phyloP scores from a whole-genome alignment of 176 grass and related monocot species.

The Juncus inflexus region DNA sequence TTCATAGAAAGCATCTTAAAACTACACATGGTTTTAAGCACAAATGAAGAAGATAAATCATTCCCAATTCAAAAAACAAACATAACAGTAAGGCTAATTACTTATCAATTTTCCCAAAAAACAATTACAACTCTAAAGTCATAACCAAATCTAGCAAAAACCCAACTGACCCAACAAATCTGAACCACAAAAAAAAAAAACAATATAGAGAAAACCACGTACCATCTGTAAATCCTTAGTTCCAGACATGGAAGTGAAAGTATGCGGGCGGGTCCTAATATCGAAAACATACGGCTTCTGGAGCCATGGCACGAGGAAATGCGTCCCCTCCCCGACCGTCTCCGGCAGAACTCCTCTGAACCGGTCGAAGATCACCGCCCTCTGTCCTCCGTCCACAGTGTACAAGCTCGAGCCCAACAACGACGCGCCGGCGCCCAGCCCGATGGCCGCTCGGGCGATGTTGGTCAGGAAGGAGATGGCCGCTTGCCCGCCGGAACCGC shows the following conservation, averaged over 20 bases:
- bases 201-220: not conserved
- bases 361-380: slow-evolving; percentile 91
- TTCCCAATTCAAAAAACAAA: too few relatives aligned
- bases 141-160: too few relatives aligned
- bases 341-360: slow-evolving; percentile 82
- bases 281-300: slow-evolving; percentile 98
- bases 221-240: slow-evolving; percentile 99
- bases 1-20: too few relatives aligned
- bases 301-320: slow-evolving; percentile 95
- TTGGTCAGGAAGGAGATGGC: slow-evolving; percentile 72
- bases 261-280: slow-evolving; percentile 95
- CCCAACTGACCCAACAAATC: too few relatives aligned
- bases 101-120: too few relatives aligned
- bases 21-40: too few relatives aligned
- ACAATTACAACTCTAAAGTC: too few relatives aligned
- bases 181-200: not conserved
- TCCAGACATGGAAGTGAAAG: slow-evolving; percentile 93
- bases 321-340: slow-evolving; percentile 82
- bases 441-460: slow-evolving; percentile 56
- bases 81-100: too few relatives aligned
- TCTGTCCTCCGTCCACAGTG: slow-evolving; percentile 92
- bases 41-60: too few relatives aligned
- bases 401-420: slow-evolving; percentile 68
- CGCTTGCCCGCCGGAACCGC: slow-evolving; percentile 48
- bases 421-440: slow-evolving; percentile 53